Base-by-base conservation (phyloP, 768 basidiomycete species). In the Tulasnella sp. region DNA sequence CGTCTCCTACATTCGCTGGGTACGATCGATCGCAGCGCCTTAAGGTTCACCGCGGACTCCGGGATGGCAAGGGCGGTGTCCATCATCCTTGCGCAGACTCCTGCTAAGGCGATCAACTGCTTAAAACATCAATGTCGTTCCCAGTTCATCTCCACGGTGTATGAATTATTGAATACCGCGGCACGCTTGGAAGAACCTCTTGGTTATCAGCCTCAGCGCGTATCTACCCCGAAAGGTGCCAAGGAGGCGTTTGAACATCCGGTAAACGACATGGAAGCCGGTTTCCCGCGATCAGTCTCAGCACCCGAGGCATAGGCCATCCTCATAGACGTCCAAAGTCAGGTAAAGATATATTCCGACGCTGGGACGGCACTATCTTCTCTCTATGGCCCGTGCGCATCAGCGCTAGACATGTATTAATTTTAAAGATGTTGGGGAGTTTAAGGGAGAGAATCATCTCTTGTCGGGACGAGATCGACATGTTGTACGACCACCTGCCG, bases 1-100 rank as follows among this genome's bases (percentile, higher is more conserved):
- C 48, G 59, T 43, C 55, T 64, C 5, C 61, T 64, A 29, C 21
- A 25, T 22, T 27, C 62, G 2, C 48, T 64, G 21, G 57, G 61
- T 3, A 50, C 44, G 21, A 46, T 62, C 15, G 63, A 61, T 3
- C 42, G 43, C 24, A 56, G 61, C 25, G 15, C 27, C 27, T 63
- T 38, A n/a, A 24, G 52, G 5, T 63, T 63, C 49, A 64, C 62
- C 22, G 51, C 63, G 19, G 63, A 64, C 34, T 45, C 58, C 21
- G 63, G 63, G 5, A 62, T 64, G 58, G 62, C 62, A 0, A 61
- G 63, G 5, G 62, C 63, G 5, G 53, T 63, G 41, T 64, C 34
- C 7, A 38, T 7, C 5, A 15, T 38, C 34, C 34, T 15, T 15
- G 7, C 34, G 34, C 34, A 38, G 34, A 15, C 5, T 15, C 34